Conservation (phyloP, 2,329 filamentous ascomycete genomes). For the Hymenoscyphus fructigenus region DNA sequence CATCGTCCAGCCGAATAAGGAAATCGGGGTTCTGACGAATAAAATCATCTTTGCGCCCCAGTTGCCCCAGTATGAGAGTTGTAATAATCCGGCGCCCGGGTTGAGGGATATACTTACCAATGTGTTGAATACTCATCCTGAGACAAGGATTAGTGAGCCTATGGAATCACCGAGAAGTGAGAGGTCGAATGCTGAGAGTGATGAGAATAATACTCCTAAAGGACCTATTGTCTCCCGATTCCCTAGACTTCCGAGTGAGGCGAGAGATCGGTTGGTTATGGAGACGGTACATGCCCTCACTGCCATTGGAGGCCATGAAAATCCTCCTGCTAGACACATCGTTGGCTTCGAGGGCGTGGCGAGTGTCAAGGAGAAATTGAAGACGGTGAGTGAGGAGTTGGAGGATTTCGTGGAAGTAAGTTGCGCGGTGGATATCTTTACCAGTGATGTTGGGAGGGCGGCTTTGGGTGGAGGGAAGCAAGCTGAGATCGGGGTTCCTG, state of each 20-base stretch:
- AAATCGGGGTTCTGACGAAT: conserved; percentile 85
- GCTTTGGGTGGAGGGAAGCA: conserved; percentile 26
- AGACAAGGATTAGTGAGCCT: conserved; percentile 46
- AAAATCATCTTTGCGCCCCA: conserved; percentile 81
- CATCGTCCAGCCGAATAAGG: conserved; percentile 92
- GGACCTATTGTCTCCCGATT: conserved; percentile 62
- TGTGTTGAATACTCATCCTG: conserved; percentile 74
- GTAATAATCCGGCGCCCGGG: conserved; percentile 73
- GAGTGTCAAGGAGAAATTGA: conserved; percentile 92
- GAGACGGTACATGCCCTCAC: conserved; percentile 91
- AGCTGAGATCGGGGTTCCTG: not conserved
- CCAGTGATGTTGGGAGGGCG: conserved; percentile 33
- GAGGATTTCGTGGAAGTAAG: conserved; percentile 95
- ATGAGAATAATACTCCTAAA: conserved; percentile 19
- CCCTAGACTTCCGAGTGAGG: conserved; percentile 65
- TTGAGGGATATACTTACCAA: conserved; percentile 80
- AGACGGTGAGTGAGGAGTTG: conserved; percentile 92
- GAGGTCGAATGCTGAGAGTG: conserved; percentile 8
- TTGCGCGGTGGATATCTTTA: conserved; percentile 39
- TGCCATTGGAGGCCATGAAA: conserved; percentile 92
- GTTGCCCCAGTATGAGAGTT: conserved; percentile 66
- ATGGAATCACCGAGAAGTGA: not conserved
- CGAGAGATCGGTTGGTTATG: conserved; percentile 72
- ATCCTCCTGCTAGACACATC: conserved; percentile 90
- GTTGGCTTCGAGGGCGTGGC: conserved; percentile 85